A percentile compares a stretch with the other conserved stretches of the same genome.
These are phyloP conservation scores for Zygosaccharomyces siamensis DNA, from an alignment of 805 yeast species.

Conservation along the genomic window DNA sequence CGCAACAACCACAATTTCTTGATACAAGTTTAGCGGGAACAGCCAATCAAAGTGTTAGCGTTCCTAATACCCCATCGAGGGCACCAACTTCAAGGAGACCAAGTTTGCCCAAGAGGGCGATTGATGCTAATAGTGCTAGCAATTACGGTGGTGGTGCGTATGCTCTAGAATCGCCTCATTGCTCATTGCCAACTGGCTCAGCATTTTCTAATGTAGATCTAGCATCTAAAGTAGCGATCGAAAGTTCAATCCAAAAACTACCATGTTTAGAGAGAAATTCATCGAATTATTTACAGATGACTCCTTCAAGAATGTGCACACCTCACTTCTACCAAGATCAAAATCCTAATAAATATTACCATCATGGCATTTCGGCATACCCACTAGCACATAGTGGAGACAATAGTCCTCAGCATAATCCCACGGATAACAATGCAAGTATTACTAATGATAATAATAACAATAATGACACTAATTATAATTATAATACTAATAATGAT, in stretches of 20 bases:
- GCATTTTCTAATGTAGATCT: constrained; percentile 10
- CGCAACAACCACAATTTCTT: constrained; percentile 3
- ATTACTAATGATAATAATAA: neutral
- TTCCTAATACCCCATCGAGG: constrained; percentile 13
- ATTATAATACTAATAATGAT: constrained; percentile 5
- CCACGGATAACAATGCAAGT: neutral
- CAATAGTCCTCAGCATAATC: neutral
- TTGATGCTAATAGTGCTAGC: constrained; percentile 7
- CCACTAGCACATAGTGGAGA: constrained; percentile 1
- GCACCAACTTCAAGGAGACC: constrained; percentile 11
- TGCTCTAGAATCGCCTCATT: constrained; percentile 16
- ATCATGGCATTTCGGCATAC: constrained; percentile 1
- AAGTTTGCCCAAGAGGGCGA: constrained; percentile 5
- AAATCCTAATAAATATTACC: neutral
- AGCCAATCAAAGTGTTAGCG: constrained; percentile 7
- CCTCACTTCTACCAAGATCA: neutral
- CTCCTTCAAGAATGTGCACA: constrained; percentile 1
- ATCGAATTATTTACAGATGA: neutral
- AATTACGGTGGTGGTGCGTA: constrained; percentile 7
- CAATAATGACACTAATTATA: constrained; percentile 3
- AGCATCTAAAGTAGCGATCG: constrained; percentile 1
- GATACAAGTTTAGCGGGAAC: constrained; percentile 5
- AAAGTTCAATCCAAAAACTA: neutral
- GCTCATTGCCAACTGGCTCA: constrained; percentile 8
- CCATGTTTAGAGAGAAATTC: constrained; percentile 1